phyloP scores from a whole-genome alignment of 2,329 filamentous ascomycete species.

The Trichoderma pleuroti region DNA sequence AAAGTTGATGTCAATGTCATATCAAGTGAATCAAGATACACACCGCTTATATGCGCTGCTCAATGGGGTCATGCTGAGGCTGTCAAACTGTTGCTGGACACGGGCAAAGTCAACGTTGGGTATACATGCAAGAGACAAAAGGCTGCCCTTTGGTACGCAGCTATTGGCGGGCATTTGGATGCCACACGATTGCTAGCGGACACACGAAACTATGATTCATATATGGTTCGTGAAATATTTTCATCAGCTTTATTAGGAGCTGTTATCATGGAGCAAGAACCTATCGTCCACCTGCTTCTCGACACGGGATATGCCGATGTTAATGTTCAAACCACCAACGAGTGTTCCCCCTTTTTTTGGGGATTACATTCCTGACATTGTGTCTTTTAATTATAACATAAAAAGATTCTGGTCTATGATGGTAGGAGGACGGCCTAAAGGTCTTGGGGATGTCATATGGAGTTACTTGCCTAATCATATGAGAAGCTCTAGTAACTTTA shows the following conservation, averaged over 20 bases:
- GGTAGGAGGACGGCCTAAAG: too few species aligned
- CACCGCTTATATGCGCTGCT: neutral
- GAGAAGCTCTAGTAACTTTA: too few species aligned
- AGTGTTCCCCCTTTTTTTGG: too few species aligned
- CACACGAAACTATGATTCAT: fast-evolving
- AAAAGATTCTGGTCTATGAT: too few species aligned
- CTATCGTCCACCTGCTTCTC: neutral
- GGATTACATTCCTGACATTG: too few species aligned
- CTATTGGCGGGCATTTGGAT: neutral
- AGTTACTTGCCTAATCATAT: too few species aligned
- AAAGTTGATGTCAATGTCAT: neutral
- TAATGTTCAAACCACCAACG: neutral
- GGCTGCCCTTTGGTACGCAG: neutral
- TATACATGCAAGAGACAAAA: neutral
- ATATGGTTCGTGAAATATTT: neutral
- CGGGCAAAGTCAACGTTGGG: neutral
- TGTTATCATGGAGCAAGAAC: neutral
- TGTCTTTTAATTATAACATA: too few species aligned
- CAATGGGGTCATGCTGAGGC: neutral
- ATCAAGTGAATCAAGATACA: neutral
- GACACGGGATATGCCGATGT: neutral
- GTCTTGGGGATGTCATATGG: too few species aligned
- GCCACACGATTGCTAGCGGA: neutral
- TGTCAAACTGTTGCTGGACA: neutral
- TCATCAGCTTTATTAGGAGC: neutral